Base-by-base conservation (phyloP, 176 grass and related monocot species). In the Zizania latifolia region DNA sequence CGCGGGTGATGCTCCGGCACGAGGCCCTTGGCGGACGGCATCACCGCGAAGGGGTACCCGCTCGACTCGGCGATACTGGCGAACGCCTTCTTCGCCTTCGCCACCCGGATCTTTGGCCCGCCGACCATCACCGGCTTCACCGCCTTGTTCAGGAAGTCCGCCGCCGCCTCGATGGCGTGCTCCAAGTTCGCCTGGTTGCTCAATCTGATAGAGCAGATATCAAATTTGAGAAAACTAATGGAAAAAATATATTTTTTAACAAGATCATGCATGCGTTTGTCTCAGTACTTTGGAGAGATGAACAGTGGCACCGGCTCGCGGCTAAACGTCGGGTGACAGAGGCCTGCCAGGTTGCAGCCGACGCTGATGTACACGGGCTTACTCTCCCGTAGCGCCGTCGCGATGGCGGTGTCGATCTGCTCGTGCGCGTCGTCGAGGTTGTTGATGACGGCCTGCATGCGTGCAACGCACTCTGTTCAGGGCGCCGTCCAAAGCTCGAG, bases 361-460 rank as follows among this genome's bases (percentile, higher is more conserved):
- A 94, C 81, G 60, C 85, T 90, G 78, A 94, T 94, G 62, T 90
- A 94, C 7, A 88, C 92, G 5, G 92, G 92, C 65, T 94, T 94
- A 79, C 88, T 86, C 71, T 90, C 88, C 77, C 82, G 69, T 0
- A 94, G 28, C 32, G 88, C 92, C 3, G 92, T 81, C 22, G 92
- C 86, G 75, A 94, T 94, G 74, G 92, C 92, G 3, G 82, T 94
- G 75, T 94, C 92, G 43, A 94, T 90, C 72, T 84, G 82, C 71
- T 94, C 92, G 58, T 94, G 85, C 11, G 92, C 92, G 48, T 90
- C 85, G 24, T 94, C 92, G 16, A 94, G 73, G 79, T 94, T 88
- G 61, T 78, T 94, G 40, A 94, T 66, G 59, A 94, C 71, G 34
- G 82, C 75, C 92, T 89, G 72, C 58, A 38, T 65, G n/a, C 39